phyloP scores from a whole-genome alignment of 2,329 filamentous ascomycete species.

The Colletotrichum sansevieriae region DNA sequence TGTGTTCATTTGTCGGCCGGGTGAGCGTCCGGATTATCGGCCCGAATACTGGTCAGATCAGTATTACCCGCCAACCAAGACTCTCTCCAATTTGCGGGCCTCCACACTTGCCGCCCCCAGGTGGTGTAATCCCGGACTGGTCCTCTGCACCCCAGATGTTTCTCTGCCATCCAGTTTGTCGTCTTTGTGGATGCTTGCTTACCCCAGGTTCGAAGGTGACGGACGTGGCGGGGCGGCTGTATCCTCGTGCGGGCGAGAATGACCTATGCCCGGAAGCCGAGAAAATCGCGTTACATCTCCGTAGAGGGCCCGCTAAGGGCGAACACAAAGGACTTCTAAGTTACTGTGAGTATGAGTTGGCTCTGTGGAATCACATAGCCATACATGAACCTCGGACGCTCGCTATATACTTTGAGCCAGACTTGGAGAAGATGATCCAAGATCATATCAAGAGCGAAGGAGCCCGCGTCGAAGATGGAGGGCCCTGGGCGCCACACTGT shows the following conservation, averaged over 20 bases:
- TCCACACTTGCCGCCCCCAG: conserved; percentile 15
- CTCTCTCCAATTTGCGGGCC: conserved; percentile 16
- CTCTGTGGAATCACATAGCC: no score
- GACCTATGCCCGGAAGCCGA: not conserved
- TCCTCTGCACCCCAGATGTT: conserved; percentile 39
- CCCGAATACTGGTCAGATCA: conserved; percentile 33
- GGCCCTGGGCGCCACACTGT: not conserved
- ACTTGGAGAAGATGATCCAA: not conserved
- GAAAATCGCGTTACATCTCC: no score
- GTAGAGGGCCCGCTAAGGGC: no score
- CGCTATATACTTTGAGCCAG: no score
- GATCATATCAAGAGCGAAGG: no score
- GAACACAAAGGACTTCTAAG: no score
- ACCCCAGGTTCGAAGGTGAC: conserved; percentile 12
- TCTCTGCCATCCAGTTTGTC: conserved; percentile 21
- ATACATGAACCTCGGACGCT: no score
- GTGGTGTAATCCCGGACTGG: conserved; percentile 36
- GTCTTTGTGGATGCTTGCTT: not conserved
- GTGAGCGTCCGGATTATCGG: conserved; percentile 35
- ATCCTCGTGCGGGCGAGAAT: not conserved
- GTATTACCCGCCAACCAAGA: conserved; percentile 42
- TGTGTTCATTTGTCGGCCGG: conserved; percentile 27
- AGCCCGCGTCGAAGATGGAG: not conserved
- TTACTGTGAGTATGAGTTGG: no score
- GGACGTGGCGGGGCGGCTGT: not conserved